Base-by-base conservation (phyloP, 2,329 filamentous ascomycete genomes). In the Cucurbitaria berberidis region DNA sequence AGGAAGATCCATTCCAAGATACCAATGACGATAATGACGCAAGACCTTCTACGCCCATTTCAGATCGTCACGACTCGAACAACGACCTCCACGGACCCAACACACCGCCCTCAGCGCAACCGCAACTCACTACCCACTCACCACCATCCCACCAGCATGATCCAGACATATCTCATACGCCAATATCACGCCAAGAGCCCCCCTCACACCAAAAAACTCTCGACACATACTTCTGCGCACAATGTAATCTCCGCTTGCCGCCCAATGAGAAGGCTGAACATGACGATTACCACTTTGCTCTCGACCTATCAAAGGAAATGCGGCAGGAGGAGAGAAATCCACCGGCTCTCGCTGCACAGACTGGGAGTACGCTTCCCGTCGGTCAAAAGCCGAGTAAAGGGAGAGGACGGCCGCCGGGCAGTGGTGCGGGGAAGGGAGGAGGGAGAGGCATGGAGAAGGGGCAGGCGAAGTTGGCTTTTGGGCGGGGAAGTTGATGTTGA, bases 251-350 rank as follows among this genome's bases (percentile, higher is more conserved):
- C 64, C 70, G 73, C n/a, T 78, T 95, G 29, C 79, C 81, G 11
- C 78, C 81, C 34, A 69, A 78, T 22, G 84, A 88, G 50, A 82
- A 83, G 63, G 83, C 87, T 60, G 93, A 90, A 75, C 95, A 99
- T 73, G 81, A 88, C 48, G 95, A 99, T 74, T 98, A 93, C 88
- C 95, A 99, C 76, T 89, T 96, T 76, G 95, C 95, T 40, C 91
- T 90, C 76, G 89, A 93, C 64, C 81, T 99, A 26, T 88, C 93
- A 60, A 83, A 86, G 51, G 81, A 88, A 61, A 70, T 77, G 57
- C 63, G 68, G 5, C 63, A 69, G 7, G 65, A 72, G 43, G 69
- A 72, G 7, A 63, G 66, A 10, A 67, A 53, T 13, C 36, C 54
- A 5, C 30, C 55, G 2, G 26, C 50, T 1, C 27, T 8, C 16